Evolutionary conservation across 116 monocot species (phyloP), one percentile per base, ranked within the genome.

Genomic region (Papilionanthe hybrid): DNA sequence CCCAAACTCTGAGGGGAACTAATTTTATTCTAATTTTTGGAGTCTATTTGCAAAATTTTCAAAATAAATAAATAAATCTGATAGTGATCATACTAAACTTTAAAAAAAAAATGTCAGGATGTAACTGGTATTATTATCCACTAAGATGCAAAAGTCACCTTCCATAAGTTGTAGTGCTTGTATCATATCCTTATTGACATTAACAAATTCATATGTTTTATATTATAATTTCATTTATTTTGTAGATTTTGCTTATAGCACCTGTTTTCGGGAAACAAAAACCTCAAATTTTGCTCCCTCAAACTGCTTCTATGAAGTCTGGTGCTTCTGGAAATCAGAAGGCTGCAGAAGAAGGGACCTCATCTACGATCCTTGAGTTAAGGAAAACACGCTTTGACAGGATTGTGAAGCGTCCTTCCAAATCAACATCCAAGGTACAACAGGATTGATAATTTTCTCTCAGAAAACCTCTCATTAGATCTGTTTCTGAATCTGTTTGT

Each of bases 221-320:
- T 75, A 12, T 82, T 15, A 42, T 77, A 32, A 53, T 17, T 86
- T 20, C 32, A 65, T 81, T 83, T 76, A 75, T 7, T 60, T 56
- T 83, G 57, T 72, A 98, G 98, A 42, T 99, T 53, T 92, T 99
- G 85, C 86, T 95, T 75, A 88, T 99, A 79, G 83, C 93, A 84
- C 95, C 99, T 82, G 83, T 92, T 12, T 79, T 41, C 78, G 90
- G 88, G 78, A 93, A 89, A 77, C 86, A 69, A 75, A 87, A 80
- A 50, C 82, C 86, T 19, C 69, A 87, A 76, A 9, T 85, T 48
- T 56, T 80, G 37, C 79, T 86, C 50, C 86, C 83, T 75, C 68
- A 72, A 83, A 58, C 63, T 44, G n/a, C 83, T 53, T 17, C 53
- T 85, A 72, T 82, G 43, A 82, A 81, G 41, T 32, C 27, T 44